Percentiles rank a stretch among this genome's conserved stretches.
phyloP scores from a whole-genome alignment of 352 stramenopile genomes.

The Discostella stelligera region DNA sequence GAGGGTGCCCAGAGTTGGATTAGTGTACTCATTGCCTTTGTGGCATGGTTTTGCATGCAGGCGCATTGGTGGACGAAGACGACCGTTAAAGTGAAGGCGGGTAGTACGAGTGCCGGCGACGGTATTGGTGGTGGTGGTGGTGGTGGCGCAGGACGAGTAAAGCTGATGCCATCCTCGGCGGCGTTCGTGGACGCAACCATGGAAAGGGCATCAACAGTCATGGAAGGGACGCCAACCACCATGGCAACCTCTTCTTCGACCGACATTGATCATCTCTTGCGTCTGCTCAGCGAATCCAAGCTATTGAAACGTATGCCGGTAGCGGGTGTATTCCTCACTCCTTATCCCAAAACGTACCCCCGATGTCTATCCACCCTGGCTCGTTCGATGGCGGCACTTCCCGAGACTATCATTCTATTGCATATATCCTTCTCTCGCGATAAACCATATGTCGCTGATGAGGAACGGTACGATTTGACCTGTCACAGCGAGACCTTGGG shows the following conservation, averaged over 20 bases:
- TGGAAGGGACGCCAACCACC: neutral
- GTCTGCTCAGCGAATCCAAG: conserved; percentile 8
- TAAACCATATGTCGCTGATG: neutral
- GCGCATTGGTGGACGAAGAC: conserved; percentile 4
- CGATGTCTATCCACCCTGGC: neutral
- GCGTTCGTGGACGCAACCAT: no score
- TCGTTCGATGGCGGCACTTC: conserved; percentile 6
- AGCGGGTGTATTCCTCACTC: conserved; percentile 1
- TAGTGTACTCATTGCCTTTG: neutral
- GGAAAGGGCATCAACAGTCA: no score
- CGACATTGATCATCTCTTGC: conserved; percentile 7
- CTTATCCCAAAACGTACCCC: neutral
- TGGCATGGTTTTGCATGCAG: conserved; percentile 9
- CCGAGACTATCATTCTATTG: conserved; percentile 8
- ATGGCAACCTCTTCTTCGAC: neutral
- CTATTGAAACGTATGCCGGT: conserved; percentile 3
- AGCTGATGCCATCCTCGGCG: no score
- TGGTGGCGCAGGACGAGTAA: neutral
- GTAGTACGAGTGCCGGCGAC: neutral
- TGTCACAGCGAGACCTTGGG: conserved; percentile 8
- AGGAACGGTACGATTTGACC: conserved; percentile 1
- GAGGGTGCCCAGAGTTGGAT: neutral
- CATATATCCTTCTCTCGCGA: conserved; percentile 4
- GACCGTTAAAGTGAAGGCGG: neutral
- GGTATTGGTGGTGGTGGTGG: neutral